phyloP scores from a whole-genome alignment of 148 eudicot species.

The Pouteria glomerata region DNA sequence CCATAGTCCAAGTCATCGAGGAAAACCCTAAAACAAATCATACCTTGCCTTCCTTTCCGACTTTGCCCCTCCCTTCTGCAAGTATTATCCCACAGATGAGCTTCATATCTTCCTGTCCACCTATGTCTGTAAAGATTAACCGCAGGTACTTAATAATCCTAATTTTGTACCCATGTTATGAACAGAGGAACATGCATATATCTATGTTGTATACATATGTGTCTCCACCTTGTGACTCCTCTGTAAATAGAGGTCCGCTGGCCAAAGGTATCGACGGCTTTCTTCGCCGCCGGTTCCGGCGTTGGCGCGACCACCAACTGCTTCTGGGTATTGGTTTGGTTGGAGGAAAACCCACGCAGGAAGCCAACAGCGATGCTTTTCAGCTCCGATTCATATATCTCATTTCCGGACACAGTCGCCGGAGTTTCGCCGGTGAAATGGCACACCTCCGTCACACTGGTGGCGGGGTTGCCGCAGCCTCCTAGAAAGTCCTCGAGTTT shows the following conservation, averaged over 20 bases:
- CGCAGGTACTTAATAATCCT: neutral
- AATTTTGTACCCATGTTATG: neutral
- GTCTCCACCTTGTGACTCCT: constrained; percentile 42
- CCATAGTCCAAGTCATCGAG: too few species aligned
- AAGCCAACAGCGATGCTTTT: constrained; percentile 37
- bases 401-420: neutral
- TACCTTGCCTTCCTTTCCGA: constrained; percentile 86
- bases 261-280: constrained; percentile 38
- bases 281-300: constrained; percentile 32
- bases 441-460: constrained; percentile 2
- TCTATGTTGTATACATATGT: neutral
- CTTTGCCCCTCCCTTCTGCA: constrained; percentile 89
- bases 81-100: constrained; percentile 81
- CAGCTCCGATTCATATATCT: constrained; percentile 31
- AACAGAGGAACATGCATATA: neutral
- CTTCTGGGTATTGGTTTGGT: constrained; percentile 16
- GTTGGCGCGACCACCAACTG: constrained; percentile 24
- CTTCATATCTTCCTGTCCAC: constrained; percentile 71
- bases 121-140: constrained; percentile 30
- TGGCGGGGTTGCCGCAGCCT: constrained; percentile 10
- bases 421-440: constrained; percentile 17
- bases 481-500: constrained; percentile 49
- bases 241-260: constrained; percentile 55
- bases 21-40: neutral
- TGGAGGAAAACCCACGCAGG: constrained; percentile 21